Evolutionary conservation across 2,329 filamentous ascomycete species (phyloP), one percentile per base, ranked within the genome.

Genomic region (Hymenoscyphus linearis): DNA sequence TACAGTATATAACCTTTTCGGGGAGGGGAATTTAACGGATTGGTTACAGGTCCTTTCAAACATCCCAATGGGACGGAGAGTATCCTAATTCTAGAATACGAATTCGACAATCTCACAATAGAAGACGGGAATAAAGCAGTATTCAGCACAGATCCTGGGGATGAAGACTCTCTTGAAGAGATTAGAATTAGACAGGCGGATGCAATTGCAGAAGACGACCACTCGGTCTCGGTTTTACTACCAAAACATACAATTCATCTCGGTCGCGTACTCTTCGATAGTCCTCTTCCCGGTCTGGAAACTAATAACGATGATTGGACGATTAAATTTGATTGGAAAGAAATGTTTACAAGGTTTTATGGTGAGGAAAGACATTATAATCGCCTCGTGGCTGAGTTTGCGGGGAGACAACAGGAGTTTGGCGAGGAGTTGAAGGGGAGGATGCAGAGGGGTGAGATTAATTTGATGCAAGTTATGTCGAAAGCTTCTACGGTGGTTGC

Each of bases 231-330:
- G 7, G 37, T 40, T n/a, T 47, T 47, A n/a, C 40, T 47, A 10
- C 40, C 40, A 1, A 47, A 22, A 5, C 55, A 62, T 36, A 61
- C 22, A 7, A 53, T 65, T 12, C 64, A 65, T 25, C 35, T 65
- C 3, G 55, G 60, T 37, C 60, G 57, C 35, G 60, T 62, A 13
- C 2, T 65, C 3, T 64, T 64, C 31, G 64, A 65, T 35, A 56
- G 55, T 1, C 64, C 62, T 3, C 56, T 65, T 26, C 64, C 64
- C 12, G 56, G 18, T 7, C 25, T 64, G 4, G 18, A 52, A 3
- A 34, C 64, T 3, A 55, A 62, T 34, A 54, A 14, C 25, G 58
- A 62, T 4, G 58, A 40, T 3, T 22, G 61, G 2, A 27, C 52
- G 13, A 35, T 65, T 12, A 59, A 14, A 13, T 61, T 55, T 31